A percentile compares a stretch with the other conserved stretches of the same genome.
Evolutionary conservation across 257 asterid species (phyloP).

Genomic region (Haberlea rhodopensis): DNA sequence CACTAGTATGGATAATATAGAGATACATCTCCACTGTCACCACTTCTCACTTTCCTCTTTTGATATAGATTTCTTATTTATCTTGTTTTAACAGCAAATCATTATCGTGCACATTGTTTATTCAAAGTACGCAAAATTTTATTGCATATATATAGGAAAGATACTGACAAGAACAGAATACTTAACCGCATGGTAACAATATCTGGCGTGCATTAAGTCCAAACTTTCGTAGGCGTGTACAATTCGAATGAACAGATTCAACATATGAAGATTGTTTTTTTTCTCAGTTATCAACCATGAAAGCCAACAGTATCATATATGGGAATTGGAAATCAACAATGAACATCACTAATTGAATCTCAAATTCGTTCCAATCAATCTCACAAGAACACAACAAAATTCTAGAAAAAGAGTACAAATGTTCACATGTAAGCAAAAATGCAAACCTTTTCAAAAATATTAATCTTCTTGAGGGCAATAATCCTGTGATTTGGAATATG

Average conservation of each 20-base stretch:
- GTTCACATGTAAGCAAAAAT: slow-evolving; percentile 4
- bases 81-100: neutral
- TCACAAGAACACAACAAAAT: neutral
- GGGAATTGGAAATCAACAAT: neutral
- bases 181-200: neutral
- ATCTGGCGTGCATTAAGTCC: neutral
- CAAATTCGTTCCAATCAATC: neutral
- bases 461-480: slow-evolving; percentile 94
- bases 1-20: neutral
- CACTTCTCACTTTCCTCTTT: neutral
- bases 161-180: neutral
- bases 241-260: neutral
- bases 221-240: neutral
- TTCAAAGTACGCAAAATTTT: too few species aligned
- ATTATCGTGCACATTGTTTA: neutral
- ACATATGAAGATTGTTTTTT: neutral
- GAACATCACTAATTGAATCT: neutral
- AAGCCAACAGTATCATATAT: neutral
- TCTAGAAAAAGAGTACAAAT: neutral
- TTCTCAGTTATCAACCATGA: neutral
- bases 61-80: too few species aligned
- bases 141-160: neutral
- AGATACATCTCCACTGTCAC: neutral
- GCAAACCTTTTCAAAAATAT: slow-evolving; percentile 88
- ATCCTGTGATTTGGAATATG: slow-evolving; percentile 92